These are phyloP conservation scores for Carex kokanica DNA, from an alignment of 176 grass and related monocot genomes.

Conservation along the genomic window DNA sequence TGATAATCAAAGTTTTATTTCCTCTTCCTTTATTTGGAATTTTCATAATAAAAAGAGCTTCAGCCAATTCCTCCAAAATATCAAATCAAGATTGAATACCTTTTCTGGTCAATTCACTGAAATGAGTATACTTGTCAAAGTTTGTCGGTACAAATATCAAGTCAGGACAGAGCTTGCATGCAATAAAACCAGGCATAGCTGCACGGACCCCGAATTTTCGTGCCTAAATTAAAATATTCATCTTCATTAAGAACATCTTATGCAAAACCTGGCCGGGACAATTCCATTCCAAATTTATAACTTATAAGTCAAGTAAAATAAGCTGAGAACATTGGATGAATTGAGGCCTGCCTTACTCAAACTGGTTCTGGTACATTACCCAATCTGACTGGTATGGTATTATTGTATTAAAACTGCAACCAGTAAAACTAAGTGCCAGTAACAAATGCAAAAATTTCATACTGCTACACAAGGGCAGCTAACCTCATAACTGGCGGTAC, in stretches of 20 bases:
- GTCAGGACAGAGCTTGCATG: conserved; percentile 75
- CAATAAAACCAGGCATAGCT: conserved; percentile 99
- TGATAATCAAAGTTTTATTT: background rate
- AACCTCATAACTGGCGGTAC: conserved; percentile 97
- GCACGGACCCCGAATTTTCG: conserved; percentile 90
- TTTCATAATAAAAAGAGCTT: conserved; percentile 5
- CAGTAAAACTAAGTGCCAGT: background rate
- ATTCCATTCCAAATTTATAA: background rate
- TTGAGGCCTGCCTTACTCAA: background rate
- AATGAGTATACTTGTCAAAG: conserved; percentile 86
- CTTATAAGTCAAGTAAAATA: background rate
- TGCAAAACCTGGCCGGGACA: background rate
- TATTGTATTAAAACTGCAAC: background rate
- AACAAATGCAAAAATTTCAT: background rate
- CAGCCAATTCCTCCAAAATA: background rate
- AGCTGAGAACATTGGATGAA: background rate
- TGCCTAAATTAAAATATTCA: conserved; percentile 40
- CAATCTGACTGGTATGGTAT: background rate
- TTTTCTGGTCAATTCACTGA: conserved; percentile 84
- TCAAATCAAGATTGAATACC: conserved; percentile 42
- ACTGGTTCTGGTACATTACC: background rate
- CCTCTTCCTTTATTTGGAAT: conserved; percentile 15
- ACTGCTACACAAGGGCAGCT: background rate
- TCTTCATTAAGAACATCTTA: background rate
- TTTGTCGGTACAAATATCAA: conserved; percentile 88